Percentiles rank a stretch among this genome's conserved stretches.
These are phyloP conservation scores for Aphanocladium album DNA, from an alignment of 2,329 filamentous ascomycete genomes.

Conservation along the genomic window DNA sequence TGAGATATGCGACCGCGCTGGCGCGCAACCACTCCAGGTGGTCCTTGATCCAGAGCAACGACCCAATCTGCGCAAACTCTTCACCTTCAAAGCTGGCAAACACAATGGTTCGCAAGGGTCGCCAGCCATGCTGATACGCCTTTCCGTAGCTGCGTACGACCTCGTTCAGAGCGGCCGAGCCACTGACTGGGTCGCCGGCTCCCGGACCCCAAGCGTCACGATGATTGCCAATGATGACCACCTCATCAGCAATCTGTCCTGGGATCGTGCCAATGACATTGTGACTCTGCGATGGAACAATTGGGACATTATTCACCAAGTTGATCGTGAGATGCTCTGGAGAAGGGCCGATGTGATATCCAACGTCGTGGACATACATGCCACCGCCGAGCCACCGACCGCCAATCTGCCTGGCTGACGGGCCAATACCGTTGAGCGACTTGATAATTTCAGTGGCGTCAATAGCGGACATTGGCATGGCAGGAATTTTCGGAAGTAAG, in stretches of 20 bases:
- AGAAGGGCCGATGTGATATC: conserved; percentile 39
- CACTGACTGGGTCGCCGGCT: conserved; percentile 81
- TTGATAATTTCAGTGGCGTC: conserved; percentile 74
- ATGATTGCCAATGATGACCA: conserved; percentile 71
- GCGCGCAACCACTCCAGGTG: conserved; percentile 69
- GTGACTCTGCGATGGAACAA: conserved; percentile 43
- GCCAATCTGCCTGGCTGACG: conserved; percentile 62
- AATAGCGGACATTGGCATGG: conserved; percentile 72
- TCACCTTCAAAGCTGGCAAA: conserved; percentile 68
- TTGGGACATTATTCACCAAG: conserved; percentile 59
- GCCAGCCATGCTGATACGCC: conserved; percentile 70
- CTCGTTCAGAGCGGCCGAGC: conserved; percentile 71
- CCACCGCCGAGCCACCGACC: conserved; percentile 53
- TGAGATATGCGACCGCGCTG: conserved; percentile 71
- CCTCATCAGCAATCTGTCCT: conserved; percentile 69
- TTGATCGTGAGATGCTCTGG: conserved; percentile 55
- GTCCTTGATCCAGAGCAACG: conserved; percentile 84
- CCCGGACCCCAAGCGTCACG: conserved; percentile 79
- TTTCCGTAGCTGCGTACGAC: conserved; percentile 67
- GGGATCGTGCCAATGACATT: conserved; percentile 79
- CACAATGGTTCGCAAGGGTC: conserved; percentile 66
- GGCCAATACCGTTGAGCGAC: conserved; percentile 70
- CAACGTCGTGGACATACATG: conserved; percentile 28
- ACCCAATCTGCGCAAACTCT: conserved; percentile 76
- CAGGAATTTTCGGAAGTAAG: conserved; percentile 70